Evolutionary conservation across 345 rosid genomes (phyloP).

Genomic region (Lepidium africanum): DNA sequence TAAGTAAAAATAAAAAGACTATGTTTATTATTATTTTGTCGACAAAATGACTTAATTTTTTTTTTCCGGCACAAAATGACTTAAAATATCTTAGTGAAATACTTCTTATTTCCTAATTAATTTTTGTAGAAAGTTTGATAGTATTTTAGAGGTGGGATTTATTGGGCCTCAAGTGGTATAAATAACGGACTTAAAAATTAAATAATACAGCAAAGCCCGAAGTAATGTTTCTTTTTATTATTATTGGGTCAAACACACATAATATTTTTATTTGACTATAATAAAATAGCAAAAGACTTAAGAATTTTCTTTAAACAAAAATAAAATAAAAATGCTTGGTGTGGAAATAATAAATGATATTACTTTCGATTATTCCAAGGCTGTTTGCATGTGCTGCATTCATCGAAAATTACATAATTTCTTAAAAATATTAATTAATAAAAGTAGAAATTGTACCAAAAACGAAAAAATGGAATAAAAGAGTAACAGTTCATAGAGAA

Average conservation of each 20-base stretch:
- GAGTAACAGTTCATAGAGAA: constrained; percentile 11
- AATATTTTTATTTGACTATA: background rate
- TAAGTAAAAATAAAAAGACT: too few species aligned
- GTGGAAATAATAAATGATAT: constrained; percentile 10
- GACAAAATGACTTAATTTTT: too few species aligned
- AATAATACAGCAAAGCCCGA: background rate
- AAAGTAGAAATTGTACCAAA: background rate
- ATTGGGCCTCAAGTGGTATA: background rate
- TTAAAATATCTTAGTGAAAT: too few species aligned
- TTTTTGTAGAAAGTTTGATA: too few species aligned
- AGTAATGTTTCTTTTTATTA: background rate
- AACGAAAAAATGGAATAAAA: background rate
- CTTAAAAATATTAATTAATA: background rate
- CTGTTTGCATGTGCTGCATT: constrained; percentile 19
- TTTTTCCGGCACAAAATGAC: too few species aligned
- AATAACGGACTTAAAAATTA: background rate
- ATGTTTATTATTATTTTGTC: too few species aligned
- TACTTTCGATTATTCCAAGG: constrained; percentile 22
- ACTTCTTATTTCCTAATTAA: too few species aligned
- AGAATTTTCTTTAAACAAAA: background rate
- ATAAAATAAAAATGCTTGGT: background rate
- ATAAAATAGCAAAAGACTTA: background rate
- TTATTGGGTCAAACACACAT: too few species aligned
- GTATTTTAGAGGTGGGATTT: background rate
- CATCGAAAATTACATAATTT: background rate